phyloP scores from a whole-genome alignment of 2,329 filamentous ascomycete genomes.

The Podosphaera fusca region DNA sequence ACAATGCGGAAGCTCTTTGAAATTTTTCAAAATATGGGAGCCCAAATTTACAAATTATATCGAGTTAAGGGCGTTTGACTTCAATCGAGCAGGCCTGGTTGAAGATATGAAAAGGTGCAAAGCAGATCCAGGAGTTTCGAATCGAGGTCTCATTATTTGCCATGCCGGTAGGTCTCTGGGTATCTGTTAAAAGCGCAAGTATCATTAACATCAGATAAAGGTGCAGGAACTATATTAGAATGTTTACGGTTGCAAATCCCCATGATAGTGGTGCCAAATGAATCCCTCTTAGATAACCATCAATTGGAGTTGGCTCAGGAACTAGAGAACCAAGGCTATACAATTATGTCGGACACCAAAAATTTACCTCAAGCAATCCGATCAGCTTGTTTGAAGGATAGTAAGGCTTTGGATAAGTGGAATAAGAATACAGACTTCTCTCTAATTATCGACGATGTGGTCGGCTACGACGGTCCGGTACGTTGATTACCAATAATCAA shows the following conservation, averaged over 20 bases:
- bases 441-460: slow-evolving; percentile 8
- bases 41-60: slow-evolving; percentile 18
- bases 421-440: slow-evolving; percentile 7
- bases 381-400: slow-evolving; percentile 6
- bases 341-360: slow-evolving; percentile 22
- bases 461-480: slow-evolving; percentile 8
- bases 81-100: slow-evolving; percentile 34
- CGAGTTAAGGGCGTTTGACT: slow-evolving; percentile 38
- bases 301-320: slow-evolving; percentile 68
- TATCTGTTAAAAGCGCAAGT: not conserved
- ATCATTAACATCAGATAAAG: slow-evolving; percentile 22
- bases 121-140: slow-evolving; percentile 22
- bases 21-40: slow-evolving; percentile 22
- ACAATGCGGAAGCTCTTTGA: slow-evolving; percentile 56
- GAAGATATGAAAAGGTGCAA: slow-evolving; percentile 23
- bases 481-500: no score
- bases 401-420: slow-evolving; percentile 6
- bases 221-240: slow-evolving; percentile 74
- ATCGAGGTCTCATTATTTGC: slow-evolving; percentile 55
- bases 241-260: slow-evolving; percentile 50
- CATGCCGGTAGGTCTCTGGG: slow-evolving; percentile 48
- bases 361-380: slow-evolving; percentile 8
- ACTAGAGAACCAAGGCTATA: slow-evolving; percentile 51
- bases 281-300: slow-evolving; percentile 64
- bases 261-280: slow-evolving; percentile 78